phyloP scores from a whole-genome alignment of 2,329 filamentous ascomycete genomes.

The Fusarium napiforme region DNA sequence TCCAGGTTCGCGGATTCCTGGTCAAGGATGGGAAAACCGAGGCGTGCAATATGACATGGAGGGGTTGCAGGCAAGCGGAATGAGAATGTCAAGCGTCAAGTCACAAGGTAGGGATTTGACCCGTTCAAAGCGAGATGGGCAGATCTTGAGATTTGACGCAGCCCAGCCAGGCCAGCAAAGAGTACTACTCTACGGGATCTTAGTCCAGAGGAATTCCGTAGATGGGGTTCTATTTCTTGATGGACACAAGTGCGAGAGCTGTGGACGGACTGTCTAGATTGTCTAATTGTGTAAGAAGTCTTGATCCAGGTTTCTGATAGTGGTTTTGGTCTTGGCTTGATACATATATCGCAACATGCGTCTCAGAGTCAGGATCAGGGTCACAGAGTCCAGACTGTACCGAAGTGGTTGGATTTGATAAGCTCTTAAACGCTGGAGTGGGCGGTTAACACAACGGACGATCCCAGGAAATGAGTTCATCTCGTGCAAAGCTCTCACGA shows the following conservation, averaged over 20 bases:
- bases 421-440: constrained; percentile 18
- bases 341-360: constrained; percentile 4
- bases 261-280: not conserved
- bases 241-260: not conserved
- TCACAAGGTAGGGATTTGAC: constrained; percentile 25
- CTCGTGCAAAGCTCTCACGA: constrained; percentile 10
- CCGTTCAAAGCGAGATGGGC: constrained; percentile 31
- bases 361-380: constrained; percentile 24
- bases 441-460: constrained; percentile 31
- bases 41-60: constrained; percentile 16
- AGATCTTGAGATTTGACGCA: constrained; percentile 39
- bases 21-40: constrained; percentile 15
- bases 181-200: not conserved
- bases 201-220: not conserved
- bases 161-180: constrained; percentile 8
- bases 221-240: not conserved
- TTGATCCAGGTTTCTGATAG: constrained; percentile 20
- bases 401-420: not conserved
- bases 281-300: not conserved
- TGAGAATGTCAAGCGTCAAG: constrained; percentile 38
- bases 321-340: not conserved
- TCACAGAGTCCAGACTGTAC: not conserved
- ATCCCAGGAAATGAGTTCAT: constrained; percentile 36
- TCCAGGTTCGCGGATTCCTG: constrained; percentile 41
- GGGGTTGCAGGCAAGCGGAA: constrained; percentile 29